Conservation (phyloP, 202 grass and related monocot species). For the Alloteropsis angusta region DNA sequence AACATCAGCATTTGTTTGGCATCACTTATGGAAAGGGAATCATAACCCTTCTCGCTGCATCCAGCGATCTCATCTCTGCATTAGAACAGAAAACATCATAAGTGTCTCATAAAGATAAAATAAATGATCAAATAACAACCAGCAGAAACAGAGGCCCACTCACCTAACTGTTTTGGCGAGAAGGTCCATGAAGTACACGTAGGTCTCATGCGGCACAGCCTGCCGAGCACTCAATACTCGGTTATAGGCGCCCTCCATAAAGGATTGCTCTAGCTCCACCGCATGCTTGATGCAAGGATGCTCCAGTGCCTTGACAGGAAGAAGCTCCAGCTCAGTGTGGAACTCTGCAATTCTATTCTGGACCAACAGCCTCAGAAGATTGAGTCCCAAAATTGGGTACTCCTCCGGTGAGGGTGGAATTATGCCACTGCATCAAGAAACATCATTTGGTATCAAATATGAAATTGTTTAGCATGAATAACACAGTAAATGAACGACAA, state of each 20-base stretch:
- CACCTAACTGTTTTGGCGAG: slow-evolving; percentile 95
- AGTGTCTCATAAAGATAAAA: neutral
- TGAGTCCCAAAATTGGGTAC: slow-evolving; percentile 67
- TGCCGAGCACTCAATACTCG: slow-evolving; percentile 64
- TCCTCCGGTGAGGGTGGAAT: slow-evolving; percentile 47
- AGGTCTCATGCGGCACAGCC: slow-evolving; percentile 72
- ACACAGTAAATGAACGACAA: neutral
- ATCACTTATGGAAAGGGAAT: slow-evolving; percentile 73
- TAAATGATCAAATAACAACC: neutral
- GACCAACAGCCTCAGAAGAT: slow-evolving; percentile 74
- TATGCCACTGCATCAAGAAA: slow-evolving; percentile 37
- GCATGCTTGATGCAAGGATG: slow-evolving; percentile 66
- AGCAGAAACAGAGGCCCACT: neutral
- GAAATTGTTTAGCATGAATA: neutral
- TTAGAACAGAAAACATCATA: neutral
- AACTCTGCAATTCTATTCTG: slow-evolving; percentile 98
- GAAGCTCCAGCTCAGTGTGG: slow-evolving; percentile 83
- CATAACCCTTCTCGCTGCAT: slow-evolving; percentile 94
- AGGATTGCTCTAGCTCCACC: slow-evolving; percentile 69
- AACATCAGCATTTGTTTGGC: slow-evolving; percentile 94
- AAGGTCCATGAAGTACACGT: slow-evolving; percentile 99
- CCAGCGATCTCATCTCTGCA: slow-evolving; percentile 93
- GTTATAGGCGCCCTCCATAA: slow-evolving; percentile 86
- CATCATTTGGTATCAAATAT: neutral
- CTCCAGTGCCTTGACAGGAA: slow-evolving; percentile 47